Evolutionary conservation across 345 rosid species (phyloP), one percentile per base, ranked within the genome.

Genomic region (Populus pruinosa): DNA sequence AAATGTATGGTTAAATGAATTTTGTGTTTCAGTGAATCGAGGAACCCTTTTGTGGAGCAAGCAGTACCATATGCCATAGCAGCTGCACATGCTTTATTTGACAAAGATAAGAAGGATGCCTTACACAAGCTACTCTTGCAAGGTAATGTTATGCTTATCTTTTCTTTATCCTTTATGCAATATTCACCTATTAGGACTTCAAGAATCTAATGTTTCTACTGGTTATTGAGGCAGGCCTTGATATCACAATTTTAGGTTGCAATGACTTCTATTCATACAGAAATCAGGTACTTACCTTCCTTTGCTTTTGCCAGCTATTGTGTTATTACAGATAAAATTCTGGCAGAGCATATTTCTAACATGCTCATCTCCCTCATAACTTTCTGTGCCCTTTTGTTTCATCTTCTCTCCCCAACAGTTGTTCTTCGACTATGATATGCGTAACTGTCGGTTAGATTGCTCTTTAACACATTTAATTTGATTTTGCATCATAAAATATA

Each of bases 211-310:
- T n/a, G 50, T 81, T 76, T 53, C 12, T 14, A 76, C 23, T 64
- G 78, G 79, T 78, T 77, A 71, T 38, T 72, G 79, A 39, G 85
- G 84, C 89, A 96, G 99, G 99, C 81, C 91, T 96, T 86, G 92
- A 92, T 85, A 88, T 96, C 80, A 92, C 94, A 36, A 83, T 96
- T 71, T 87, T 96, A 81, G 98, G 99, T 75, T 82, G 90, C 87
- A 96, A 93, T 85, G 97, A 96, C 86, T 93, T 93, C 87, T 96
- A 96, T 80, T 96, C 99, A 23, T 96, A 93, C 75, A 87, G 99
- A 75, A 92, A 87, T 83, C 93, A 89, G 94, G 98, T 96, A 75
- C 66, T 36, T 5, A 8, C 44, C 27, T 53, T 39, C 31, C 6
- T 77, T 67, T 31, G n/a, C 17, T n/a, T 65, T 27, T 53, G 2